Base-by-base conservation (phyloP, 1,284 basidiomycete species). In the Grifola frondosa region DNA sequence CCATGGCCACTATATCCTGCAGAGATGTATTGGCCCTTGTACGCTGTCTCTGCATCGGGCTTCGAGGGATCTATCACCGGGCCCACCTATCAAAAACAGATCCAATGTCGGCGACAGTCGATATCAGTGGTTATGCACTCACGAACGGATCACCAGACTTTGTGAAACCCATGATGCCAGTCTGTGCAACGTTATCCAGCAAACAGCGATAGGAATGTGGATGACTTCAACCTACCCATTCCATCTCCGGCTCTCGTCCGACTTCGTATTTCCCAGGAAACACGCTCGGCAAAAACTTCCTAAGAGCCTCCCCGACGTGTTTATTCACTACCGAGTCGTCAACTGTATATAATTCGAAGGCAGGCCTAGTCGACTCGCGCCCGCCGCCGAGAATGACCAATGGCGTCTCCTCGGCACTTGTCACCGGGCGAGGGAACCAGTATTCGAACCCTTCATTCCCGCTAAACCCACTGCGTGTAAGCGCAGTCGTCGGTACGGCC, bases 91-190 rank as follows among this genome's bases (percentile, higher is more conserved):
- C 33, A 28, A 29, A 29, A 6, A n/a, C 8, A 10, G 34, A n/a
- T n/a, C n/a, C n/a, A n/a, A n/a, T n/a, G n/a, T n/a, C n/a, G n/a
- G n/a, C n/a, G n/a, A 25, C 15, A 32, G 12, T 39, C 6, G 40
- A 30, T 19, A 31, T 26, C 21, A 9, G 13, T 13, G 13, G n/a
- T 2, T 13, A 43, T 30, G 16, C 2, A 69, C 81, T 45, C 57
- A 91, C 88, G 48, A 89, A 77, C 0, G 89, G 90, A 58, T 84
- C 80, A 0, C 70, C 69, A 6, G 66, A 68, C 40, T 67, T 67
- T 0, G 89, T 91, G 56, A 72, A 88, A 0, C 81, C 90, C 86
- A 91, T 89, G 36, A 93, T 88, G 0, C 90, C 91, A 2, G 84
- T 88, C 89, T 85, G 46, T 10, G 37, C 32, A 24, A 38, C 12